Conservation (phyloP, 177 flowering plant species). For the Telopea speciosissima region DNA sequence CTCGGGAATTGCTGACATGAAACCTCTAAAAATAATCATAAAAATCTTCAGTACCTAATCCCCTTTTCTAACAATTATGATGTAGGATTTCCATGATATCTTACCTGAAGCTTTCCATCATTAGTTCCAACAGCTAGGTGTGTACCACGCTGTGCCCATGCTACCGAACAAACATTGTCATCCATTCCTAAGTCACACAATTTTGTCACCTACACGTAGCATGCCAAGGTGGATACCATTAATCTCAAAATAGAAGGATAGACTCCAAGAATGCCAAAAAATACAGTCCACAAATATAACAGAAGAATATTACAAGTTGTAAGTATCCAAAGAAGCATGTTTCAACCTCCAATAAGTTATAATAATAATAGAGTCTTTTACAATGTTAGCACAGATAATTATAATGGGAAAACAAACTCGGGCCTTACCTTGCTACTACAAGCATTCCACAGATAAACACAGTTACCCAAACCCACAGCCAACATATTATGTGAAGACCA, state of each 20-base stretch:
- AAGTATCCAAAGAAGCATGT: too few relatives aligned
- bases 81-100: neutral
- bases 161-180: constrained; percentile 88
- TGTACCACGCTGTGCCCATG: constrained; percentile 89
- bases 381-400: neutral
- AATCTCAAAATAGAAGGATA: neutral
- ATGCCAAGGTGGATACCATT: neutral
- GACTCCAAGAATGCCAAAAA: neutral
- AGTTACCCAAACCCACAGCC: constrained; percentile 89
- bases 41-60: neutral
- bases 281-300: neutral
- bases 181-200: constrained; percentile 84
- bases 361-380: neutral
- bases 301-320: neutral
- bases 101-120: constrained; percentile 83
- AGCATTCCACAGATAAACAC: constrained; percentile 98
- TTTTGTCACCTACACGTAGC: constrained; percentile 65
- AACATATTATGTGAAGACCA: constrained; percentile 92
- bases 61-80: neutral
- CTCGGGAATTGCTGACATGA: neutral
- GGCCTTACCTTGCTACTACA: constrained; percentile 80
- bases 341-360: neutral
- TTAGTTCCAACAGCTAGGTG: constrained; percentile 88
- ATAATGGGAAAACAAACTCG: neutral
- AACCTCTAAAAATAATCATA: neutral